Percentiles rank a stretch among this genome's conserved stretches.
Conservation (phyloP, 129 eudicot species). For the Calendula officinalis region DNA sequence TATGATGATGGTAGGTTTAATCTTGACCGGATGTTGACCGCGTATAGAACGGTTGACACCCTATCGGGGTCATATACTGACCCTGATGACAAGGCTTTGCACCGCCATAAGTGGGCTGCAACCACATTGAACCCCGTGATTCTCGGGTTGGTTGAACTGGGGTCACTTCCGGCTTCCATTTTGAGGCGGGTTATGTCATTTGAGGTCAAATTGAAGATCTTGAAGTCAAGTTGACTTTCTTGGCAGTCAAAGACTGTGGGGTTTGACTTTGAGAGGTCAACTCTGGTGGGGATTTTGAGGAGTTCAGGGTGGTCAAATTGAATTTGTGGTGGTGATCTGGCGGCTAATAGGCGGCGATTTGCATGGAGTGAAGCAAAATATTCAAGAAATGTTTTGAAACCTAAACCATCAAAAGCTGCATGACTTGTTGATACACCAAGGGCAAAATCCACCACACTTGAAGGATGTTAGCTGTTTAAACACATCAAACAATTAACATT, state of each 20-base stretch:
- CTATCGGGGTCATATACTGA: conserved; percentile 24
- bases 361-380: conserved; percentile 65
- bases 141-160: conserved; percentile 6
- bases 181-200: conserved; percentile 51
- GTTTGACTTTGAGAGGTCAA: conserved; percentile 13
- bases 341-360: conserved; percentile 75
- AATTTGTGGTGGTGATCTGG: conserved; percentile 75
- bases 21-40: conserved; percentile 58
- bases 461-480: conserved; percentile 69
- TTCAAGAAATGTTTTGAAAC: conserved; percentile 62
- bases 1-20: conserved; percentile 47
- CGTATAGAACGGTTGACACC: conserved; percentile 51
- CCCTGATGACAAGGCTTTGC: conserved; percentile 67
- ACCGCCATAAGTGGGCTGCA: conserved; percentile 79
- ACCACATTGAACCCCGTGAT: conserved; percentile 76
- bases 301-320: conserved; percentile 79
- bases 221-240: conserved; percentile 53
- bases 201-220: conserved; percentile 52
- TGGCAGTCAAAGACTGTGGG: conserved; percentile 54
- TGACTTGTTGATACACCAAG: conserved; percentile 74
- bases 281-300: conserved; percentile 39
- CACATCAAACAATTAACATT: background rate
- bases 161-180: conserved; percentile 41
- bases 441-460: conserved; percentile 86
- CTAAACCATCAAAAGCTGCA: conserved; percentile 64